phyloP scores from a whole-genome alignment of 1,139 yeast genomes.

The Yamadazyma songkhlaensis region DNA sequence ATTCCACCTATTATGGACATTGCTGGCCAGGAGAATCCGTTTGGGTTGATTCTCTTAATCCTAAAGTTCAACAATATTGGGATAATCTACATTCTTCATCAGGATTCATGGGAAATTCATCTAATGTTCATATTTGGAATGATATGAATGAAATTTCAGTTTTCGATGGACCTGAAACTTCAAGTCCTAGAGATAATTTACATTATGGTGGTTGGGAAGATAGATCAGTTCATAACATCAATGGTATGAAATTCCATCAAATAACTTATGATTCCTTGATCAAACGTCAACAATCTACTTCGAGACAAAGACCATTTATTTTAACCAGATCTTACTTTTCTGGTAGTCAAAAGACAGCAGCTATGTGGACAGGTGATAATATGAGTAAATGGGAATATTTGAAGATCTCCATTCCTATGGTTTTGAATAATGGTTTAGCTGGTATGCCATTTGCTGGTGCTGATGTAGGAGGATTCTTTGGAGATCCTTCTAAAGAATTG shows the following conservation, averaged over 20 bases:
- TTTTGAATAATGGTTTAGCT: conserved; percentile 72
- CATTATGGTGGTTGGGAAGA: conserved; percentile 87
- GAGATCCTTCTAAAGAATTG: conserved; percentile 79
- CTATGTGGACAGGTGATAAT: conserved; percentile 98
- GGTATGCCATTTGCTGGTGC: conserved; percentile 96
- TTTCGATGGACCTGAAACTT: conserved; percentile 91
- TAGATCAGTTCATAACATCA: conserved; percentile 83
- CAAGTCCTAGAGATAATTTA: conserved; percentile 76
- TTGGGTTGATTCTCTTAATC: conserved; percentile 86
- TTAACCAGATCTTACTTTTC: conserved; percentile 83
- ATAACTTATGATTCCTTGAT: conserved; percentile 69
- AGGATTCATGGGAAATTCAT: conserved; percentile 47
- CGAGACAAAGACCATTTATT: conserved; percentile 76
- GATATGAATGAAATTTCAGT: conserved; percentile 98
- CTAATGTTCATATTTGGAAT: conserved; percentile 86
- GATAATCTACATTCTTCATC: conserved; percentile 23
- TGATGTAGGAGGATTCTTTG: conserved; percentile 96
- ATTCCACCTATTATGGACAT: conserved; percentile 67
- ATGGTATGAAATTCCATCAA: conserved; percentile 78
- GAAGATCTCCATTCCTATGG: conserved; percentile 79
- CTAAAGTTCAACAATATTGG: conserved; percentile 65
- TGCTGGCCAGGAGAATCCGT: conserved; percentile 98
- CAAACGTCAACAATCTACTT: conserved; percentile 43
- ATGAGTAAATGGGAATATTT: conserved; percentile 90
- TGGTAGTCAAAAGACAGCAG: conserved; percentile 88